Evolutionary conservation across 139 green algal genomes (phyloP).

Genomic region (Yamagishiella unicocca): DNA sequence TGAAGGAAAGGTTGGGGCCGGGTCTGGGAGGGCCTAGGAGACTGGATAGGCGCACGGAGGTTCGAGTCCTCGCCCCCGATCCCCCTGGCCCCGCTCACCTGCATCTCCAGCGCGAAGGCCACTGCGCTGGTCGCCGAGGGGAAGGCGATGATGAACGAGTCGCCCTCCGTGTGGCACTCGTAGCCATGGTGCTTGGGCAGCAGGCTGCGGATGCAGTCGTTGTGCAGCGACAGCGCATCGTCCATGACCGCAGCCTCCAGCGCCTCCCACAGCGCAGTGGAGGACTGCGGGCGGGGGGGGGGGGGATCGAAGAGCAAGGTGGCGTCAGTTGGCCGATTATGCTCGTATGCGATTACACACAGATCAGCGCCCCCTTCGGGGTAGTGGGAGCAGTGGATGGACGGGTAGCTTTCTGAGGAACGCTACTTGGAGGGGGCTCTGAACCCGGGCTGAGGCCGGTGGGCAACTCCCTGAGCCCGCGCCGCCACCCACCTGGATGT

Average conservation of each 20-base stretch:
- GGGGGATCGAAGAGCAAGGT: background rate
- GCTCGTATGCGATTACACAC: no score
- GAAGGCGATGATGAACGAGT: conserved; percentile 27
- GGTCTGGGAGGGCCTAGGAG: no score
- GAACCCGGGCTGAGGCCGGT: no score
- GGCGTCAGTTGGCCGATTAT: no score
- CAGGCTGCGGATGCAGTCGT: conserved; percentile 8
- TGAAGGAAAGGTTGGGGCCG: no score
- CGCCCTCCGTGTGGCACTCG: conserved; percentile 43
- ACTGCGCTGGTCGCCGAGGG: background rate
- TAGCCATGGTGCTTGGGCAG: conserved; percentile 32
- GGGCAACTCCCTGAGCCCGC: no score
- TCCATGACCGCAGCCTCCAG: conserved; percentile 18
- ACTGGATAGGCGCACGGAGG: no score
- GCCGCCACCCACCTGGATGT: background rate
- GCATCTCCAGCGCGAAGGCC: conserved; percentile 26
- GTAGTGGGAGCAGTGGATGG: no score
- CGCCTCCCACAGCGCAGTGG: conserved; percentile 30
- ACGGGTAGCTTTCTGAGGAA: no score
- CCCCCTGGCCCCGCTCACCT: background rate
- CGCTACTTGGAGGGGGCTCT: no score
- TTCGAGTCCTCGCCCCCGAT: no score
- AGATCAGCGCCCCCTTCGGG: no score
- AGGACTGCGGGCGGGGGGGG: background rate
- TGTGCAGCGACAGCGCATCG: conserved; percentile 15